Percentiles rank a stretch among this genome's conserved stretches.
Conservation (phyloP, 2,329 filamentous ascomycete genomes). For the Colletotrichum nymphaeae region DNA sequence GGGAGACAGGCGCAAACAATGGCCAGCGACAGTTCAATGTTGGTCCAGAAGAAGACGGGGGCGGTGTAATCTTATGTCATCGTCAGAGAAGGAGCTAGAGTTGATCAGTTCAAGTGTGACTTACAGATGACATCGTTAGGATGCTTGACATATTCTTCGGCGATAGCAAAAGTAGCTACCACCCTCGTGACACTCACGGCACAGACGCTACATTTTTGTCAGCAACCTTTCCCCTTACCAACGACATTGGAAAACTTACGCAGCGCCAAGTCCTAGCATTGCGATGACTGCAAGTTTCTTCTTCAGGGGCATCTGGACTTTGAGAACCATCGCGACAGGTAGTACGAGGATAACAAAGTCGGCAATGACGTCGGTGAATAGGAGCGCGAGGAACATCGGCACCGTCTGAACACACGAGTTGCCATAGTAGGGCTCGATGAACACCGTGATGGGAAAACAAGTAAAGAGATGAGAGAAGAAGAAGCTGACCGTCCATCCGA, state of each 20-base stretch:
- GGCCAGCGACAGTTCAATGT: conserved; percentile 53
- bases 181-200: conserved; percentile 37
- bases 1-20: conserved; percentile 53
- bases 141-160: conserved; percentile 36
- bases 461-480: conserved; percentile 43
- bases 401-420: conserved; percentile 40
- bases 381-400: conserved; percentile 38
- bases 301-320: conserved; percentile 39
- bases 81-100: neutral
- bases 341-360: conserved; percentile 42
- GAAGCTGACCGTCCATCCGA: conserved; percentile 40
- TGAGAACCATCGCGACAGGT: conserved; percentile 41
- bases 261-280: conserved; percentile 41
- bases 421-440: conserved; percentile 40
- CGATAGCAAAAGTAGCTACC: conserved; percentile 38
- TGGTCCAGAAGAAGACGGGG: conserved; percentile 49
- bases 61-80: conserved; percentile 39
- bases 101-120: neutral
- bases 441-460: conserved; percentile 40
- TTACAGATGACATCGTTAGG: conserved; percentile 43
- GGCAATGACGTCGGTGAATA: conserved; percentile 39
- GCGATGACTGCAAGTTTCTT: conserved; percentile 41
- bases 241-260: conserved; percentile 29
- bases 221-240: neutral
- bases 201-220: conserved; percentile 18